These are phyloP conservation scores for Xylaria venustula DNA, from an alignment of 495 filamentous ascomycete species.

Conservation along the genomic window DNA sequence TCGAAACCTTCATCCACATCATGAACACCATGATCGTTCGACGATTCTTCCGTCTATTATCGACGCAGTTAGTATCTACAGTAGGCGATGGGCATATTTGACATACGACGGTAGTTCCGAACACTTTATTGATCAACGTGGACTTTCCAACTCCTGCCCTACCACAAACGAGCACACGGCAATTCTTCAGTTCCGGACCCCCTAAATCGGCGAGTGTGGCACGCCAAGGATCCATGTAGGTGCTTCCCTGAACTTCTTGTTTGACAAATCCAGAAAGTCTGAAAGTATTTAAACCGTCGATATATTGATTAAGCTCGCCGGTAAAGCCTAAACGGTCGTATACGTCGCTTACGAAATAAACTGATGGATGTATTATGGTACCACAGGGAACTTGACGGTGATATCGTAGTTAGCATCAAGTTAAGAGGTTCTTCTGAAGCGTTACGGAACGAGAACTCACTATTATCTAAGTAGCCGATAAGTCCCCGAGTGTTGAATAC, in stretches of 20 bases:
- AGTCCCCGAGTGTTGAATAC: slow-evolving; percentile 8
- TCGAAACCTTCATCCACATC: slow-evolving; percentile 17
- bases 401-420: not conserved
- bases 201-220: slow-evolving; percentile 8
- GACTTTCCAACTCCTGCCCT: slow-evolving; percentile 38
- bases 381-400: slow-evolving; percentile 21
- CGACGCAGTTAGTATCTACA: not conserved
- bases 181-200: slow-evolving; percentile 18
- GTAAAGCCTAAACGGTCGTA: slow-evolving; percentile 11
- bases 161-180: slow-evolving; percentile 35
- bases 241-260: slow-evolving; percentile 15
- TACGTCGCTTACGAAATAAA: slow-evolving; percentile 30
- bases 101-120: slow-evolving; percentile 21
- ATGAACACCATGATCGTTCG: slow-evolving; percentile 10
- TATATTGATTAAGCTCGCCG: slow-evolving; percentile 10
- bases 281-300: slow-evolving; percentile 11
- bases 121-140: slow-evolving; percentile 36
- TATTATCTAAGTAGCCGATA: slow-evolving; percentile 10
- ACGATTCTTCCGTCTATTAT: slow-evolving; percentile 13
- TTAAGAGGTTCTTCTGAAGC: not conserved
- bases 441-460: not conserved
- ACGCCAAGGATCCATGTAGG: slow-evolving; percentile 15
- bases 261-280: slow-evolving; percentile 4
- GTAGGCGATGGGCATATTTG: not conserved
- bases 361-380: slow-evolving; percentile 35